A percentile compares a stretch with the other conserved stretches of the same genome.
These are phyloP conservation scores for Trichoderma sp. DNA, from an alignment of 2,329 filamentous ascomycete genomes.

Conservation along the genomic window DNA sequence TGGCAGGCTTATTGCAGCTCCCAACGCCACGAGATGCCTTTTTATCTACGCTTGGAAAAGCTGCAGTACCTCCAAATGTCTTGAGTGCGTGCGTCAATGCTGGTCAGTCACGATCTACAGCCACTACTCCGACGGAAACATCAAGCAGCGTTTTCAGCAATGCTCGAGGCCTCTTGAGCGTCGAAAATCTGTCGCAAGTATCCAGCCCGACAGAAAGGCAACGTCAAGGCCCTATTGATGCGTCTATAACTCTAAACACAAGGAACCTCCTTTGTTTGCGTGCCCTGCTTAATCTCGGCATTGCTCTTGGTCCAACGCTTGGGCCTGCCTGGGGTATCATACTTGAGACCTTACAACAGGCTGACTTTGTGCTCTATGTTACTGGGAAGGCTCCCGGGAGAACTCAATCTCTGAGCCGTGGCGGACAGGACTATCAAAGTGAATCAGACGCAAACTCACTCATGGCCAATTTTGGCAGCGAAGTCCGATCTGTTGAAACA, in stretches of 20 bases:
- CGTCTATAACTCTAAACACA: conserved; percentile 65
- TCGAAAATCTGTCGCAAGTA: conserved; percentile 64
- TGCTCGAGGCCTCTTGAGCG: conserved; percentile 68
- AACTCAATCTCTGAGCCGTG: conserved; percentile 46
- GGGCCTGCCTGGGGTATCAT: conserved; percentile 85
- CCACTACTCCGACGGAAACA: conserved; percentile 47
- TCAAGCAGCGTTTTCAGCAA: conserved; percentile 63
- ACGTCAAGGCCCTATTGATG: conserved; percentile 58
- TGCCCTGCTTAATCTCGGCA: conserved; percentile 90
- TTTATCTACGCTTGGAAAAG: conserved; percentile 88
- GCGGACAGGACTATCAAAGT: conserved; percentile 43
- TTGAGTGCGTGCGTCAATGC: conserved; percentile 58
- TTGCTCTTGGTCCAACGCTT: conserved; percentile 86
- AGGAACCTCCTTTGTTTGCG: conserved; percentile 87
- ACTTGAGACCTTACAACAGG: conserved; percentile 87
- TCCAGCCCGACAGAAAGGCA: conserved; percentile 57
- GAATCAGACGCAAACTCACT: conserved; percentile 51
- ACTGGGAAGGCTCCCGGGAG: conserved; percentile 54
- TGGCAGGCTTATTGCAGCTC: conserved; percentile 82
- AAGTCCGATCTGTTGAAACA: conserved; percentile 84
- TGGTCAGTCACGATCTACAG: conserved; percentile 42
- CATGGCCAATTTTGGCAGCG: conserved; percentile 68
- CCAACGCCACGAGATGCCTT: conserved; percentile 89
- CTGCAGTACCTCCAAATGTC: conserved; percentile 81
- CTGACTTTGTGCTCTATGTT: conserved; percentile 78